These are phyloP conservation scores for Arthroderma uncinatum DNA, from an alignment of 2,329 filamentous ascomycete genomes.

Conservation along the genomic window DNA sequence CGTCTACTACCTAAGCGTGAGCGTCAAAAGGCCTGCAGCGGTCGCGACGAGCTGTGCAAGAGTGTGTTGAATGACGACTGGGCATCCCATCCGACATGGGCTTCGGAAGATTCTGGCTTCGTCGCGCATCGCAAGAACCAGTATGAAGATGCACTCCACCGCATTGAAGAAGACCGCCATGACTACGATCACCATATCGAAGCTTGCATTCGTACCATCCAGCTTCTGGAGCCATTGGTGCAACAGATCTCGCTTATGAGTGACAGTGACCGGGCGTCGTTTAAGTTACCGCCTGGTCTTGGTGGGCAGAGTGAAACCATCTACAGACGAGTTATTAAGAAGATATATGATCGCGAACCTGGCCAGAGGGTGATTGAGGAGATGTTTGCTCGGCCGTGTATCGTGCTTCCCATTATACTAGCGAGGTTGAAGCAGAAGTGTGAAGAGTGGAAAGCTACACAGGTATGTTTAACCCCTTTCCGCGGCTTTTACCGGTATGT, in stretches of 20 bases:
- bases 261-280: constrained; percentile 58
- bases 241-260: constrained; percentile 78
- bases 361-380: constrained; percentile 78
- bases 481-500: neutral
- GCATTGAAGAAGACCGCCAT: constrained; percentile 95
- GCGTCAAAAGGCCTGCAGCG: constrained; percentile 81
- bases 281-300: constrained; percentile 69
- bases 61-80: constrained; percentile 93
- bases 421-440: constrained; percentile 88
- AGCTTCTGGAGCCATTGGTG: constrained; percentile 86
- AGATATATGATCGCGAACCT: constrained; percentile 79
- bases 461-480: constrained; percentile 33
- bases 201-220: constrained; percentile 85
- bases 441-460: constrained; percentile 94
- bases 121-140: constrained; percentile 95
- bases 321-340: constrained; percentile 94
- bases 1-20: constrained; percentile 82
- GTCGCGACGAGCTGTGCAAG: constrained; percentile 86
- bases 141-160: constrained; percentile 84
- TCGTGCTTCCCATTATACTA: constrained; percentile 78
- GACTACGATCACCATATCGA: constrained; percentile 99
- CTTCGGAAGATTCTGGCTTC: constrained; percentile 93
- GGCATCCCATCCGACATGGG: constrained; percentile 98
- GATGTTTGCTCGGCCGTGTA: constrained; percentile 72
- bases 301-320: constrained; percentile 93